phyloP scores from a whole-genome alignment of 108 stramenopile genomes.

The Mediolabrus comicus region DNA sequence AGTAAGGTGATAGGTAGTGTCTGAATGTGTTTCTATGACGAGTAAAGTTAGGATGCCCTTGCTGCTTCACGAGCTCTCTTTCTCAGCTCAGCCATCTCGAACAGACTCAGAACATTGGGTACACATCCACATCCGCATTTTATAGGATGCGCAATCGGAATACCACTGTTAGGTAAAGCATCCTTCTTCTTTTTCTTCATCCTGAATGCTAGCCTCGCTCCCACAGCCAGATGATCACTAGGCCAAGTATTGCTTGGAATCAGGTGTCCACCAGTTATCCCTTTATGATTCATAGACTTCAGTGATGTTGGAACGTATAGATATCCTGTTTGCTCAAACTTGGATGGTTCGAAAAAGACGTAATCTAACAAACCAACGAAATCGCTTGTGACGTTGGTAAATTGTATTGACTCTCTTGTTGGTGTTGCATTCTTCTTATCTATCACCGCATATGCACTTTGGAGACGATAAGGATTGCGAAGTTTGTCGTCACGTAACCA shows the following conservation, averaged over 20 bases:
- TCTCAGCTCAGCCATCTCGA: conserved; percentile 84
- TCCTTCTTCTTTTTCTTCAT: background rate
- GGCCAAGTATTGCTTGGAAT: conserved; percentile 82
- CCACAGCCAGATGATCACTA: conserved; percentile 84
- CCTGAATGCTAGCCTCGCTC: conserved; percentile 53
- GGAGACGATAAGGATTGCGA: conserved; percentile 55
- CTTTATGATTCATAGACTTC: conserved; percentile 47
- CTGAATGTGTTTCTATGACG: background rate
- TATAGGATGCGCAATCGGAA: conserved; percentile 17
- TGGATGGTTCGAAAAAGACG: conserved; percentile 52
- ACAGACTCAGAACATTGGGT: conserved; percentile 61
- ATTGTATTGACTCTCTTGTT: conserved; percentile 50
- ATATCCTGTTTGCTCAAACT: conserved; percentile 44
- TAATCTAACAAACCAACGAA: conserved; percentile 86
- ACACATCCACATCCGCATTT: conserved; percentile 76
- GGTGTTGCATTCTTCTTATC: conserved; percentile 13
- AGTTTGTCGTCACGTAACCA: conserved; percentile 76
- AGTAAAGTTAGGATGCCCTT: too few species aligned
- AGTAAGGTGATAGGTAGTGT: background rate
- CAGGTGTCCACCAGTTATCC: conserved; percentile 62
- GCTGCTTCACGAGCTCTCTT: conserved; percentile 46
- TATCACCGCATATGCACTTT: conserved; percentile 59
- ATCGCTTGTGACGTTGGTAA: conserved; percentile 83
- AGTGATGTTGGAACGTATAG: conserved; percentile 68
- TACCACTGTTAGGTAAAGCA: background rate